phyloP scores from a whole-genome alignment of 768 basidiomycete genomes.

The Tylopilus subfusipes region DNA sequence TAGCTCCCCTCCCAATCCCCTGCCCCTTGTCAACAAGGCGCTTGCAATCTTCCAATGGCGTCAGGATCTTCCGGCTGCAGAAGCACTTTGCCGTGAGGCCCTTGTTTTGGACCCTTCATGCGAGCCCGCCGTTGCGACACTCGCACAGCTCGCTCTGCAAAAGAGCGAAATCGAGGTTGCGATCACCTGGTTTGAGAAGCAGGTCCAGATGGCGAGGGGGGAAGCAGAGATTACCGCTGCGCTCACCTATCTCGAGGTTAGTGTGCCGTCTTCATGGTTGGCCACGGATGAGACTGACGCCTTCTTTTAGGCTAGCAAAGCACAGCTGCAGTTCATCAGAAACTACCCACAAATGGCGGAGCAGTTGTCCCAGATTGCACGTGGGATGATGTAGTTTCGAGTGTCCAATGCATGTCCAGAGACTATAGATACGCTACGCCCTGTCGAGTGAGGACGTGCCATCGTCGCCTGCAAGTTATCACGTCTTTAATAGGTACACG shows the following conservation, averaged over 20 bases:
- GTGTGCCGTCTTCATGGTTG: conserved; percentile 33
- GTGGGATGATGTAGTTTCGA: conserved; percentile 32
- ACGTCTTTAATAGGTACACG: conserved; percentile 4
- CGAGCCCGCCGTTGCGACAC: conserved; percentile 93
- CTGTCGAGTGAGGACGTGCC: conserved; percentile 3
- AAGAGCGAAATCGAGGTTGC: conserved; percentile 87
- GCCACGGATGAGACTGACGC: background rate
- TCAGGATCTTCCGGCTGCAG: conserved; percentile 80
- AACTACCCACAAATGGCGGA: conserved; percentile 83
- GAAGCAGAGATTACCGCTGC: conserved; percentile 83
- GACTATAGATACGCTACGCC: conserved; percentile 13
- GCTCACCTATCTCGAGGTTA: conserved; percentile 74
- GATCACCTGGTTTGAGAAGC: conserved; percentile 79
- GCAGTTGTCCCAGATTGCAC: conserved; percentile 53
- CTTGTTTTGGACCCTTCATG: conserved; percentile 87
- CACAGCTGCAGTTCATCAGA: conserved; percentile 80
- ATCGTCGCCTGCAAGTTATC: conserved; percentile 6
- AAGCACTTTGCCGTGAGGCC: conserved; percentile 84
- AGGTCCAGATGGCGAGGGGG: conserved; percentile 82
- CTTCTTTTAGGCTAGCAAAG: conserved; percentile 64
- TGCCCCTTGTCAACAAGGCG: conserved; percentile 97
- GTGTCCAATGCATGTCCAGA: background rate
- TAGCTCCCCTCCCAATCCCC: conserved; percentile 68
- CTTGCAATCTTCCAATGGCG: conserved; percentile 95
- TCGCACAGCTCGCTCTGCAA: conserved; percentile 90